Conservation (phyloP, 1,139 yeast genomes). For the Hyphopichia khmerensis region DNA sequence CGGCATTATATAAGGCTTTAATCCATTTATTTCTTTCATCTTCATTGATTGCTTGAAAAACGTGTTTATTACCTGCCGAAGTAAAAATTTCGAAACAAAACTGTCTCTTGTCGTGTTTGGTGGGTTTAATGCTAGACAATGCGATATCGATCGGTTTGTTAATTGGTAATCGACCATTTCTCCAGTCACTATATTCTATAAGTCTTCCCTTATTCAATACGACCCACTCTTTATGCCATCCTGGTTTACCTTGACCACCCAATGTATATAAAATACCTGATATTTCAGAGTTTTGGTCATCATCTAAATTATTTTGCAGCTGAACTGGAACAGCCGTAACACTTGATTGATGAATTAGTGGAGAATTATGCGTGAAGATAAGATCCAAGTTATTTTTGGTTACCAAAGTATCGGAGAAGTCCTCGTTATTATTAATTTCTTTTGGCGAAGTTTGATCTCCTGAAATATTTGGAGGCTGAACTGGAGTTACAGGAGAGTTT, state of each 20-base stretch:
- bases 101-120: constrained; percentile 46
- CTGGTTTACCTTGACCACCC: constrained; percentile 72
- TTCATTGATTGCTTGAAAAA: constrained; percentile 74
- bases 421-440: constrained; percentile 14
- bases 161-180: constrained; percentile 64
- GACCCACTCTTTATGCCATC: constrained; percentile 94
- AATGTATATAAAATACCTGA: constrained; percentile 65
- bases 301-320: not conserved
- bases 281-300: constrained; percentile 31
- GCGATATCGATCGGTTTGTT: constrained; percentile 73
- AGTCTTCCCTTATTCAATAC: constrained; percentile 66
- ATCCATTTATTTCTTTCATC: constrained; percentile 75
- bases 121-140: constrained; percentile 63
- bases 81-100: constrained; percentile 77
- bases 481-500: not conserved
- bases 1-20: constrained; percentile 52
- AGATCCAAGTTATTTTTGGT: constrained; percentile 33
- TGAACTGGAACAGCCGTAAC: constrained; percentile 1
- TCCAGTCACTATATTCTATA: constrained; percentile 79
- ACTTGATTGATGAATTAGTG: not conserved
- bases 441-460: not conserved
- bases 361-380: constrained; percentile 17
- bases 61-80: constrained; percentile 64
- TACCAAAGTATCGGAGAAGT: constrained; percentile 8
- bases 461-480: not conserved